Percentiles rank a stretch among this genome's conserved stretches.
phyloP scores from a whole-genome alignment of 768 basidiomycete species.

The Gymnopilus dilepis region DNA sequence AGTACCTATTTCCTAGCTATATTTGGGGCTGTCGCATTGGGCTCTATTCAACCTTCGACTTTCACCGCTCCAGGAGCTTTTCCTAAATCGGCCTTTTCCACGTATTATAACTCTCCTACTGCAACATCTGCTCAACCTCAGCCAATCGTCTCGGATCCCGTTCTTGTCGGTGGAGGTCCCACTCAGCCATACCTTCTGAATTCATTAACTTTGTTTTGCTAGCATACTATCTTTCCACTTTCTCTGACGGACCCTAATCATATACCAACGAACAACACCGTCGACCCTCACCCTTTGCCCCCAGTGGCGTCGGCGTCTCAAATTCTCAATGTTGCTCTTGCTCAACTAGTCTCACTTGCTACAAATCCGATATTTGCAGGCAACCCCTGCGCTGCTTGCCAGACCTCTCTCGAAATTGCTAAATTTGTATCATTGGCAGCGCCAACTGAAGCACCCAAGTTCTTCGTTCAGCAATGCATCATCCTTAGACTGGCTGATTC shows the following conservation, averaged over 20 bases:
- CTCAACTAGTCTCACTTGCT: constrained; percentile 61
- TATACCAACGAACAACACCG: constrained; percentile 63
- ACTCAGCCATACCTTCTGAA: neutral
- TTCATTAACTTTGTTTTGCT: neutral
- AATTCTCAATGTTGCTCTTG: constrained; percentile 57
- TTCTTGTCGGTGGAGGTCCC: constrained; percentile 47
- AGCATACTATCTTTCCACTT: constrained; percentile 65
- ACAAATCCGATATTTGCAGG: constrained; percentile 56
- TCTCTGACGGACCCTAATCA: constrained; percentile 63
- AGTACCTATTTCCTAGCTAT: constrained; percentile 8
- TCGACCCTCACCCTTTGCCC: constrained; percentile 71
- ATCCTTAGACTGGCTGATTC: constrained; percentile 48
- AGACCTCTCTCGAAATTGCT: constrained; percentile 61
- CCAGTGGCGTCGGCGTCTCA: constrained; percentile 51
- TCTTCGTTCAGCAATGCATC: constrained; percentile 66
- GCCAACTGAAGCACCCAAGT: constrained; percentile 60
- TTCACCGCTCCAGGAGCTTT: constrained; percentile 67
- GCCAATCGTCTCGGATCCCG: constrained; percentile 75
- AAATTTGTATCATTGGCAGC: constrained; percentile 71
- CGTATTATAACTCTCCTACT: constrained; percentile 76
- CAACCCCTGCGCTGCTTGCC: constrained; percentile 63
- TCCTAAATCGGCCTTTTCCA: constrained; percentile 64
- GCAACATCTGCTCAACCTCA: constrained; percentile 75
- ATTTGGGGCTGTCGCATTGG: neutral
- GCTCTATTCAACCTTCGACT: constrained; percentile 42